Base-by-base conservation (phyloP, 768 basidiomycete species). In the Amanita muscaria region DNA sequence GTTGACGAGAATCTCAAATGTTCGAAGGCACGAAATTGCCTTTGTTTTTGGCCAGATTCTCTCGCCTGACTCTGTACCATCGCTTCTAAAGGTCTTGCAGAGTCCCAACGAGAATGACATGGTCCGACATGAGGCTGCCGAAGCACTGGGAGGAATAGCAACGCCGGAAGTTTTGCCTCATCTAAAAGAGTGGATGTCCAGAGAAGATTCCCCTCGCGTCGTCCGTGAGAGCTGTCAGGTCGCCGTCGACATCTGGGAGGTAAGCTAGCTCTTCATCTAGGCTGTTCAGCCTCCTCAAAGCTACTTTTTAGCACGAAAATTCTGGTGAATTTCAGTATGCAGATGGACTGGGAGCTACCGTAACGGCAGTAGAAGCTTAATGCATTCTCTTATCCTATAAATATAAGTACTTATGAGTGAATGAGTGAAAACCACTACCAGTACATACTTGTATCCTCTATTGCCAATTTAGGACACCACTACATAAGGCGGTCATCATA, bases 81-180 rank as follows among this genome's bases (percentile, higher is more conserved):
- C 87, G 1, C 70, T 99, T 24, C 59, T 97, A 27, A 63, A 74
- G 30, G 88, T 94, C 22, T 70, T 99, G n/a, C 69, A 77, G 51
- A 67, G 91, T 51, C 44, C 60, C 2, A 58, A 65, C 1, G 96
- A 98, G 62, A 83, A 83, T 9, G 90, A 92, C 46, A 98, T 99
- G 94, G 96, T 99, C 8, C 79, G 96, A 24, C 96, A 99, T 54
- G 96, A 99, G 63, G 96, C 94, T 19, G 96, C 96, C 3, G 96
- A 99, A 63, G 96, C 96, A 5, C 74, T 99, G 0, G 96, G 96
- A n/a, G 90, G 94, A 4, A 98, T 99, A 46, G 93, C 84, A 21
- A 90, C 85, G 2, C 88, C 89, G 0, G 91, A 94, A 43, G 92
- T 96, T 3, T 70, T 97, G 25, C 83, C 86, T 1, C 74, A 91